phyloP scores from a whole-genome alignment of 306 rosid genomes.

The Trifolium fragiferum region DNA sequence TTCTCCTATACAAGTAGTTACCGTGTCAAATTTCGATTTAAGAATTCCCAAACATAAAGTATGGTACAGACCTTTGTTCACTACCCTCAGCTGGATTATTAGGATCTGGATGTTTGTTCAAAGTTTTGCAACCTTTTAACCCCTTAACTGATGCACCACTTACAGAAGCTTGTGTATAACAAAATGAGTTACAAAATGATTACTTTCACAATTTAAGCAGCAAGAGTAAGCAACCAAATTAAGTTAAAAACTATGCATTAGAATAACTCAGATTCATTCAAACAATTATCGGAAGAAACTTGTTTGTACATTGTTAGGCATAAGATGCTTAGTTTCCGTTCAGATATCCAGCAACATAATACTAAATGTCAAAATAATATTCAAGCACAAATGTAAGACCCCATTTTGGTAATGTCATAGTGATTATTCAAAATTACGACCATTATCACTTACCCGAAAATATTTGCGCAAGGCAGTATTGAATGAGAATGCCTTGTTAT shows the following conservation, averaged over 20 bases:
- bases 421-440: slow-evolving; percentile 20
- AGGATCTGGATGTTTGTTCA: slow-evolving; percentile 92
- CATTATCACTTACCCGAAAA: slow-evolving; percentile 66
- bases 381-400: slow-evolving; percentile 30
- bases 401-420: slow-evolving; percentile 26
- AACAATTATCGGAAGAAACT: slow-evolving; percentile 11
- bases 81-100: slow-evolving; percentile 80
- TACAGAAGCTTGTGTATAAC: slow-evolving; percentile 73
- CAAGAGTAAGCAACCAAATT: no score
- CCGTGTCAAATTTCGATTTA: slow-evolving; percentile 8
- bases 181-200: neutral
- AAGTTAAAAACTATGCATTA: neutral
- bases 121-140: slow-evolving; percentile 78
- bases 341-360: slow-evolving; percentile 37
- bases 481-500: slow-evolving; percentile 80
- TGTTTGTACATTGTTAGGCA: slow-evolving; percentile 13
- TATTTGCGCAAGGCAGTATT: slow-evolving; percentile 89
- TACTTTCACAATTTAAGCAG: no score
- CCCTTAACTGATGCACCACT: slow-evolving; percentile 79
- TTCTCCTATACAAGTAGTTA: neutral
- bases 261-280: slow-evolving; percentile 10
- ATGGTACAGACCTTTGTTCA: slow-evolving; percentile 77
- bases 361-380: slow-evolving; percentile 2
- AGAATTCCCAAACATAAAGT: slow-evolving; percentile 17
- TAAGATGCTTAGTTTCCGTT: slow-evolving; percentile 18